Base-by-base conservation (phyloP, 164 flowering plant genomes). In the Stephania japonica region DNA sequence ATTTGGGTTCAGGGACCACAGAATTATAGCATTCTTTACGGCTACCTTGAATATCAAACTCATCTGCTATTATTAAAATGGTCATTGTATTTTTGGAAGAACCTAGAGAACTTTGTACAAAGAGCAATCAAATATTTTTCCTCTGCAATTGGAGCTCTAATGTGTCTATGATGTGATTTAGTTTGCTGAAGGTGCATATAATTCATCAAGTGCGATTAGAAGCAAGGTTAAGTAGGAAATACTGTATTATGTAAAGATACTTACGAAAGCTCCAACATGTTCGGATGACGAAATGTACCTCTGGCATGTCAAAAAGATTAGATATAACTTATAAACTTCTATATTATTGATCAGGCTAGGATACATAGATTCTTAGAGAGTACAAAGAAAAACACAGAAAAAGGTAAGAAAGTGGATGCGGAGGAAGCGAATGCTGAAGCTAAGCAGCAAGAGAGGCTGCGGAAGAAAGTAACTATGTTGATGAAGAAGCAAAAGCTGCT, bases 361-460 rank as follows among this genome's bases (percentile, higher is more conserved):
- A 89, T 96, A 75, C 85, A 84, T 75, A 85, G 75, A 19, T 90
- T 93, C 76, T 76, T 95, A 87, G 89, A 89, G 80, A 90, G 85
- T 77, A 86, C 87, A 72, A 86, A 71, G 85, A 86, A 81, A 77
- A 87, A 82, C 73, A 73, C 6, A 27, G 61, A 71, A 14, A 78
- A 81, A 67, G 75, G 70, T 65, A 73, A 75, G 67, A 72, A 74
- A 47, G 27, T 25, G 19, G 84, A 69, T 72, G 86, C 68, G 62
- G 84, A 43, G 62, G 79, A 76, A 73, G 61, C 83, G 72, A 82
- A 78, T 75, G 18, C 56, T 75, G 77, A 49, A 56, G 67, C 49
- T 63, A 76, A 73, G 74, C 87, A 88, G 49, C 84, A 91, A 70
- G 86, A 81, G 65, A 80, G 74, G 68, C 70, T 91, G 62, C 83